These are phyloP conservation scores for Benincasa hispida DNA, from an alignment of 306 rosid species.

Conservation along the genomic window DNA sequence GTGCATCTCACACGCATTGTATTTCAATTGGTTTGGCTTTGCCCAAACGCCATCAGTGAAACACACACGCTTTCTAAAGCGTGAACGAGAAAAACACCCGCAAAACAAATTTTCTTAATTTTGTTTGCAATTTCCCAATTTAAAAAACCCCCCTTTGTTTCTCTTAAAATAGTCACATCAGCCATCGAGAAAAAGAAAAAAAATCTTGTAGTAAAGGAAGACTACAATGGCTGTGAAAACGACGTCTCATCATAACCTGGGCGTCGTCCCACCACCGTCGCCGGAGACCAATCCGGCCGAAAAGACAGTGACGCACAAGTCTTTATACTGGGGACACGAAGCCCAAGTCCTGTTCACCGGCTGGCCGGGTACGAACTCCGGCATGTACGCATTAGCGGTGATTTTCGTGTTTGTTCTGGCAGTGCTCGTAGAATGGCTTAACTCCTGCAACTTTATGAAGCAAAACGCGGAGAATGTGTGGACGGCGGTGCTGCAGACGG, in stretches of 20 bases:
- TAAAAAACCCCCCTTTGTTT: neutral
- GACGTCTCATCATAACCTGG: conserved; percentile 5
- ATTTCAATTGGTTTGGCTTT: neutral
- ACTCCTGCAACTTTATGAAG: conserved; percentile 24
- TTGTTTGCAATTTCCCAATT: neutral
- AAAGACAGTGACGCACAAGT: conserved; percentile 27
- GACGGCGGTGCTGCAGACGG: conserved; percentile 21
- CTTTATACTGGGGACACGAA: conserved; percentile 48
- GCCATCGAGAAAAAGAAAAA: neutral
- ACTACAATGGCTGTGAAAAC: neutral
- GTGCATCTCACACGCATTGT: neutral
- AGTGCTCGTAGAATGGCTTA: conserved; percentile 49
- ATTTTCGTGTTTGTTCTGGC: conserved; percentile 43
- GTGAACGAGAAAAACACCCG: neutral
- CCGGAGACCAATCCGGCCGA: conserved; percentile 23
- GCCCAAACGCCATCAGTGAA: neutral
- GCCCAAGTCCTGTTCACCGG: conserved; percentile 40
- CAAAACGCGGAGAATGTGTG: conserved; percentile 11
- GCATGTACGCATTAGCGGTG: conserved; percentile 55
- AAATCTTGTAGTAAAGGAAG: neutral
- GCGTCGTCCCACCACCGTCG: neutral
- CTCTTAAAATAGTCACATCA: neutral
- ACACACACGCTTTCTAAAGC: neutral
- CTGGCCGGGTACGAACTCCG: conserved; percentile 47
- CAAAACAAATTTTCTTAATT: neutral